Percentiles rank a stretch among this genome's conserved stretches.
Conservation (phyloP, 768 basidiomycete species). For the Udeniomyces megalosporus region DNA sequence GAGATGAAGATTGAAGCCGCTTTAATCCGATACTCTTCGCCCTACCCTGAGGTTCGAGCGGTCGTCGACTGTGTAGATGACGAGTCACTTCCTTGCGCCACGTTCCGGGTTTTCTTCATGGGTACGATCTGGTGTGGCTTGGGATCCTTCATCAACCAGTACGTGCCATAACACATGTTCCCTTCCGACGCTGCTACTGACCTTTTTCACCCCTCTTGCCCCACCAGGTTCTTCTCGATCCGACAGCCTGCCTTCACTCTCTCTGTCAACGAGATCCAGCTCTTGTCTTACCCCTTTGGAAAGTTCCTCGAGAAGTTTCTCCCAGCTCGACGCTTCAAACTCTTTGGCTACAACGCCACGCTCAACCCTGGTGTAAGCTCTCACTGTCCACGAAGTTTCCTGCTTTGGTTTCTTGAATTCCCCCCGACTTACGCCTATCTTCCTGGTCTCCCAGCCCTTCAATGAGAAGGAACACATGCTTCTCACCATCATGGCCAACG, state of each 20-base stretch:
- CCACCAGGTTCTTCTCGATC: constrained; percentile 22
- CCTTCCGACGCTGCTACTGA: too few species aligned
- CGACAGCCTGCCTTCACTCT: constrained; percentile 5
- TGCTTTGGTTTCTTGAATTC: background rate
- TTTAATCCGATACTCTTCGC: constrained; percentile 21
- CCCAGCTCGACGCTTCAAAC: background rate
- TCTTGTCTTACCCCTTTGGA: constrained; percentile 10
- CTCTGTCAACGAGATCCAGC: constrained; percentile 11
- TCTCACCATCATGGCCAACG: constrained; percentile 22
- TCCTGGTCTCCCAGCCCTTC: constrained; percentile 22
- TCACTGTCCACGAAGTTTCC: too few species aligned
- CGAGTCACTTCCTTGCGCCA: constrained; percentile 42
- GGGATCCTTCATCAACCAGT: constrained; percentile 27
- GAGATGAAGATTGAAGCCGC: constrained; percentile 20
- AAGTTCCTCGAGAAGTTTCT: constrained; percentile 1
- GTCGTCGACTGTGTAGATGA: constrained; percentile 55
- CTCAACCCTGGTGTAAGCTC: background rate
- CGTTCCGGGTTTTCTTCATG: constrained; percentile 33
- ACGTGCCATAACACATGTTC: background rate
- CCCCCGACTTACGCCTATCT: background rate
- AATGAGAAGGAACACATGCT: constrained; percentile 26
- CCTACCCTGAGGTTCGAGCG: constrained; percentile 40
- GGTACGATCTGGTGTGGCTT: constrained; percentile 16
- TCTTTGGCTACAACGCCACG: constrained; percentile 6
- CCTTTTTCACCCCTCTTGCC: background rate